Evolutionary conservation across 257 asterid species (phyloP), one percentile per base, ranked within the genome.

Genomic region (Solanum commersonii): DNA sequence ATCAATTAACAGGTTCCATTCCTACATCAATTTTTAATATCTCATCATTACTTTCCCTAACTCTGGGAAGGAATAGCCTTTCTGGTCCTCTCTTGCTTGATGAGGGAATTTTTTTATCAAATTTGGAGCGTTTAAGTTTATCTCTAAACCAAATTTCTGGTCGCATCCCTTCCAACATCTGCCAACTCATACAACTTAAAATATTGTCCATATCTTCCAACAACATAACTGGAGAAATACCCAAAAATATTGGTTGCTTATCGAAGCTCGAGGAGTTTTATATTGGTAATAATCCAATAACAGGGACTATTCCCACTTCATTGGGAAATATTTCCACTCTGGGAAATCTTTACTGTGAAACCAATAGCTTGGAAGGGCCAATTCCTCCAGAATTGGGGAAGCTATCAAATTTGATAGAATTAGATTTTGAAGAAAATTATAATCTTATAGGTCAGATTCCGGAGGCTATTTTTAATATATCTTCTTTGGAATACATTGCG

Each of bases 381-480:
- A 87, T 92, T 35, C 94, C 94, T 1, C 71, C 12, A 2, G 91
- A 89, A 44, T 14, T 92, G 15, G 91, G 89, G 18, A 89, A 85
- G 25, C 79, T 92, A 35, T 42, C 73, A 15, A 90, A 90, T 65
- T 67, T 92, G 88, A 40, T 77, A 52, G 20, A 35, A 74, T 0
- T 74, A 10, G 83, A 87, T 5, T 87, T 89, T 71, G 86, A 87
- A 20, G 13, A 1, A 56, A 42, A 52, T 84, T 40, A 38, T 78
- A 87, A 84, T 68, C 85, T 92, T 1, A 83, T 84, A 3, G 93
- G 92, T 35, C 87, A 70, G 33, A 92, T 90, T 76, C 92, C 94
- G 13, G 83, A 79, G 4, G 27, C 10, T 29, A 89, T 90, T 71
- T 92, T 90, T 88, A 92, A 92, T 84, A 25, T 90, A 11, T 92